These are phyloP conservation scores for Tricholoma terreum DNA, from an alignment of 768 basidiomycete species.

Conservation along the genomic window DNA sequence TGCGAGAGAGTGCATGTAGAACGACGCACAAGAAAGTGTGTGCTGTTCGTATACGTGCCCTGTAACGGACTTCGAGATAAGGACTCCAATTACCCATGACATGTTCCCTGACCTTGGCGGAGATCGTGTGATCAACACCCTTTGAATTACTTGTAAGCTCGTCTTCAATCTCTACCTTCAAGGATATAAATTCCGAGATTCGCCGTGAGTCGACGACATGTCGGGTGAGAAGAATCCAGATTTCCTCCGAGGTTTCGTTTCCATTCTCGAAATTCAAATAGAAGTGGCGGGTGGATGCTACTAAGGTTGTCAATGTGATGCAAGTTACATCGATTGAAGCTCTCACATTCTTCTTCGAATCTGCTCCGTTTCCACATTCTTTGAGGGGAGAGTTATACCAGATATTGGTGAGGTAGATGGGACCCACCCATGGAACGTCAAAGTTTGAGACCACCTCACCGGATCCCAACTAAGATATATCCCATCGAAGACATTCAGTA, in stretches of 20 bases:
- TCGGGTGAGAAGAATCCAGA: slow-evolving; percentile 82
- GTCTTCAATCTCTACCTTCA: slow-evolving; percentile 53
- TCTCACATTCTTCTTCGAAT: slow-evolving; percentile 24
- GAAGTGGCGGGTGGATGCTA: slow-evolving; percentile 38
- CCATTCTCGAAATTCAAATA: slow-evolving; percentile 31
- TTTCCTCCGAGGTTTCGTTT: slow-evolving; percentile 37
- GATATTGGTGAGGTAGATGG: background rate
- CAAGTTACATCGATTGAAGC: background rate
- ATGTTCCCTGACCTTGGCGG: slow-evolving; percentile 33
- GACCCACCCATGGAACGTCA: slow-evolving; percentile 68
- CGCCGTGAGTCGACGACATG: slow-evolving; percentile 64
- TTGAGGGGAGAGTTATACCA: slow-evolving; percentile 8
- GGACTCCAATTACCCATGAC: background rate
- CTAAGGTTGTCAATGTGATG: background rate
- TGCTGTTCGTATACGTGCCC: slow-evolving; percentile 54
- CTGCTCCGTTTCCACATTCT: slow-evolving; percentile 46
- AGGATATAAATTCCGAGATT: slow-evolving; percentile 64
- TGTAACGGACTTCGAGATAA: slow-evolving; percentile 12
- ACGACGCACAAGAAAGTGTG: slow-evolving; percentile 41
- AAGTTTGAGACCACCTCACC: slow-evolving; percentile 41
- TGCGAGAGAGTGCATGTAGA: background rate
- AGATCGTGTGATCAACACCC: slow-evolving; percentile 28
- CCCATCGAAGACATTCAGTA: slow-evolving; percentile 71
- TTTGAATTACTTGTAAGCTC: slow-evolving; percentile 24
- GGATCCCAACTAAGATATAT: slow-evolving; percentile 91